Base-by-base conservation (phyloP, 2,329 filamentous ascomycete species). In the Cryphonectria nitschkei region DNA sequence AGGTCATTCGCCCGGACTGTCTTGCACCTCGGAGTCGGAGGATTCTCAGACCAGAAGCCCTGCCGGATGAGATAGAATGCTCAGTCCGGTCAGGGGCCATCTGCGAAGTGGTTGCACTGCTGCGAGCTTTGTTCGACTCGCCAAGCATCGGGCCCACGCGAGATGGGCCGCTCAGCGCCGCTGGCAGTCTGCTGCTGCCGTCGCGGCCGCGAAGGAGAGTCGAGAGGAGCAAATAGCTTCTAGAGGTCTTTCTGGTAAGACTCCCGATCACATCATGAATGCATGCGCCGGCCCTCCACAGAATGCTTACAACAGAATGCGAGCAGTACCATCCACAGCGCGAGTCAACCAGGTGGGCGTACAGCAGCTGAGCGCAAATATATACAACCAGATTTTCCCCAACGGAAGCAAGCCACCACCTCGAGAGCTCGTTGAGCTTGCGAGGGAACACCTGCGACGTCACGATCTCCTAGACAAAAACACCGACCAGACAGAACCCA, bases 331-430 rank as follows among this genome's bases (percentile, higher is more conserved):
- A 0, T 86, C 88, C 8, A 82, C 87, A 70, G 85, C 93, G 65
- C 90, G 96, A 75, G 93, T 92, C 84, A 99, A 97, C 82, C 93
- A 97, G 75, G 95, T 99, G 76, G 94, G 93, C 68, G 93, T 99
- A 54, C 96, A 99, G 82, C 95, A 98, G 77, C 84, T 99, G 75
- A 98, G 94, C 84, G 86, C 87, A 71, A 87, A 95, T 83, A 86
- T 99, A 61, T 93, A 95, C 80, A 79, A 88, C 1, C 96, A 98
- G 81, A 83, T 99, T 58, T 99, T 99, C 78, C 89, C 88, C 5
- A 82, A 84, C 54, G 83, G 83, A 64, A 78, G 80, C 72, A 81
- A 85, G 14, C 83, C 88, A 3, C 87, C 92, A 2, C 88, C 93
- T 1, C 82, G 88, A 60, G 89, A 94, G 71, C 88, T 99, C 9